These are phyloP conservation scores for Populus deltoides DNA, from an alignment of 345 rosid genomes.

Conservation along the genomic window DNA sequence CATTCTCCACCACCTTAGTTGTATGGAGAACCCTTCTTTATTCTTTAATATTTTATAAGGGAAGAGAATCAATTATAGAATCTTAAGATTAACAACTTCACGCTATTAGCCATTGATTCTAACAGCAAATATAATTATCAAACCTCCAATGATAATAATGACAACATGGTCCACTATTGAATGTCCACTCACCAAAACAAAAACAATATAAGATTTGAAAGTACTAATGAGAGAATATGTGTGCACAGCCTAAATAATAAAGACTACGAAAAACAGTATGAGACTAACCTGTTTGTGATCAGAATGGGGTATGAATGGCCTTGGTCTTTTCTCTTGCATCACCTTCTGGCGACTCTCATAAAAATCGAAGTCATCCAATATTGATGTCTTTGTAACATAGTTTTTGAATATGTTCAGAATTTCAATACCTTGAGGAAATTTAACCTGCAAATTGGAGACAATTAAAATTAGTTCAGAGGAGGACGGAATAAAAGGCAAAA, in stretches of 20 bases:
- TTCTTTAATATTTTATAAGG: not conserved
- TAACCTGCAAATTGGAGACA: slow-evolving; percentile 5
- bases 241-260: too few relatives aligned
- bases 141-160: not conserved
- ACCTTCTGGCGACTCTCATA: slow-evolving; percentile 17
- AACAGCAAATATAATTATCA: slow-evolving; percentile 13
- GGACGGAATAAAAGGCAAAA: not conserved
- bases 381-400: slow-evolving; percentile 3
- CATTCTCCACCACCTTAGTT: slow-evolving; percentile 3
- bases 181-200: not conserved
- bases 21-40: slow-evolving; percentile 6
- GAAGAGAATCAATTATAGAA: slow-evolving; percentile 8
- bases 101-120: not conserved
- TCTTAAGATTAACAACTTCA: not conserved
- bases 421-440: slow-evolving; percentile 12
- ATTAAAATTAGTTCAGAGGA: not conserved
- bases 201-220: not conserved
- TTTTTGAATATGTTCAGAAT: slow-evolving; percentile 18
- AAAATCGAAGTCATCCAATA: slow-evolving; percentile 14
- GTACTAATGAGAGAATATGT: too few relatives aligned
- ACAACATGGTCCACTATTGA: not conserved
- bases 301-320: slow-evolving; percentile 10
- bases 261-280: not conserved
- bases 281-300: slow-evolving; percentile 16
- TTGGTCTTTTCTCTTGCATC: slow-evolving; percentile 15